Evolutionary conservation across 2,329 filamentous ascomycete genomes (phyloP).

Genomic region (Ophiostoma sp.): DNA sequence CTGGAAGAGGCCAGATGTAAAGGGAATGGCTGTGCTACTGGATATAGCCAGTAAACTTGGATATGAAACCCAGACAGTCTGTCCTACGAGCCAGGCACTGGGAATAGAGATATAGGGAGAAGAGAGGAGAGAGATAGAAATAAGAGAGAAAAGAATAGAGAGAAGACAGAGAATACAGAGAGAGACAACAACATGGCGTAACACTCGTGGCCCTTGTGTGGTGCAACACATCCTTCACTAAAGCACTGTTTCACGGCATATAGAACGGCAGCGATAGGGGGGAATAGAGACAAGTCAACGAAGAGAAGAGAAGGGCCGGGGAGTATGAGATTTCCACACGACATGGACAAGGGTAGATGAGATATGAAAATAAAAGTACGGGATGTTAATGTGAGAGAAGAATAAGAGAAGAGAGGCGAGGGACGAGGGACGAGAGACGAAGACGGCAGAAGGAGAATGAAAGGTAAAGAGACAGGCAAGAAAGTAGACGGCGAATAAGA

Average conservation of each 20-base stretch:
- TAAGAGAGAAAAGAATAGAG: too few species aligned
- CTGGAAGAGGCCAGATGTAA: slow-evolving; percentile 8
- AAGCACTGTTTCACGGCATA: slow-evolving; percentile 6
- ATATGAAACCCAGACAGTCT: neutral
- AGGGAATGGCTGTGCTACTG: neutral
- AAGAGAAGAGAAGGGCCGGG: neutral
- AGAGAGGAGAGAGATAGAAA: neutral
- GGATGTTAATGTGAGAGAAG: neutral
- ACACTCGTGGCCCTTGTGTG: slow-evolving; percentile 2
- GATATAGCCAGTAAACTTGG: neutral
- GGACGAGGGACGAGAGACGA: neutral
- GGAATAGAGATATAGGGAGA: neutral
- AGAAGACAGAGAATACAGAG: neutral
- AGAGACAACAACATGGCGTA: neutral
- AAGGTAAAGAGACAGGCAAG: neutral
- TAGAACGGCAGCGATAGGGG: slow-evolving; percentile 4
- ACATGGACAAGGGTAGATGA: neutral
- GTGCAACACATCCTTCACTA: slow-evolving; percentile 9
- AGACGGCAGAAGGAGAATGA: neutral
- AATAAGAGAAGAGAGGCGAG: neutral
- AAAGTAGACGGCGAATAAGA: slow-evolving; percentile 12
- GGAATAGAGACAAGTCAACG: neutral
- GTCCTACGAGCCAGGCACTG: neutral
- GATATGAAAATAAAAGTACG: neutral
- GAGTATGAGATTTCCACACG: too few species aligned